Conservation (phyloP, 2,329 filamentous ascomycete genomes). For the Malbranchea cinnamomea region DNA sequence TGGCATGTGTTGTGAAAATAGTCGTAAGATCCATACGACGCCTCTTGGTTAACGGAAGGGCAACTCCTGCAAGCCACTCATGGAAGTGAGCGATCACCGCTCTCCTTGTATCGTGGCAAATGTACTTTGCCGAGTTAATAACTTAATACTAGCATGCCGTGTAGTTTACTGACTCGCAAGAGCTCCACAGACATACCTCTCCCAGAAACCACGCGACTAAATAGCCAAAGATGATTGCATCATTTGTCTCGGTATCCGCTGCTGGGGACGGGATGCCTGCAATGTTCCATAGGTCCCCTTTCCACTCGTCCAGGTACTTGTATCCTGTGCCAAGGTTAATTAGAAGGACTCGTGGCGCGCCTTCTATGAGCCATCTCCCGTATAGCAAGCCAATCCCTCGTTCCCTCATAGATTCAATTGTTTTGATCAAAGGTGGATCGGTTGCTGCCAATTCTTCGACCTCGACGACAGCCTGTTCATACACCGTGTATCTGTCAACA, state of each 20-base stretch:
- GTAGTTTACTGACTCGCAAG: constrained; percentile 1
- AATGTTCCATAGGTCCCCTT: constrained; percentile 83
- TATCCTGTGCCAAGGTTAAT: constrained; percentile 94
- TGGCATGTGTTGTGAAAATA: constrained; percentile 97
- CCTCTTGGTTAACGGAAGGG: constrained; percentile 80
- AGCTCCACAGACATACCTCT: constrained; percentile 48
- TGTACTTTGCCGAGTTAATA: constrained; percentile 54
- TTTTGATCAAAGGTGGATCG: constrained; percentile 61
- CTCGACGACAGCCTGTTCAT: constrained; percentile 72
- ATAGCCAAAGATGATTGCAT: constrained; percentile 95
- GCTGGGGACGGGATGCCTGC: constrained; percentile 89
- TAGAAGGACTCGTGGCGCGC: constrained; percentile 79
- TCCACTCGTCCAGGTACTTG: constrained; percentile 87
- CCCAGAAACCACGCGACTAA: constrained; percentile 95
- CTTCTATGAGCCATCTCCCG: constrained; percentile 94
- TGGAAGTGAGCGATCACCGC: constrained; percentile 98
- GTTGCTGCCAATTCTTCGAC: constrained; percentile 84
- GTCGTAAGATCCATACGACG: constrained; percentile 91
- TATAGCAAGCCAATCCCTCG: constrained; percentile 79
- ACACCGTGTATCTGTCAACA: too few relatives aligned
- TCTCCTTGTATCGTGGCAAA: constrained; percentile 77
- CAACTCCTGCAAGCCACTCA: constrained; percentile 94
- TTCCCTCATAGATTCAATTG: constrained; percentile 84
- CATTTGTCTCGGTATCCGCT: constrained; percentile 87
- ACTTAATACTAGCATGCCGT: too few relatives aligned